Conservation (phyloP, 306 rosid genomes). For the Geum urbanum region DNA sequence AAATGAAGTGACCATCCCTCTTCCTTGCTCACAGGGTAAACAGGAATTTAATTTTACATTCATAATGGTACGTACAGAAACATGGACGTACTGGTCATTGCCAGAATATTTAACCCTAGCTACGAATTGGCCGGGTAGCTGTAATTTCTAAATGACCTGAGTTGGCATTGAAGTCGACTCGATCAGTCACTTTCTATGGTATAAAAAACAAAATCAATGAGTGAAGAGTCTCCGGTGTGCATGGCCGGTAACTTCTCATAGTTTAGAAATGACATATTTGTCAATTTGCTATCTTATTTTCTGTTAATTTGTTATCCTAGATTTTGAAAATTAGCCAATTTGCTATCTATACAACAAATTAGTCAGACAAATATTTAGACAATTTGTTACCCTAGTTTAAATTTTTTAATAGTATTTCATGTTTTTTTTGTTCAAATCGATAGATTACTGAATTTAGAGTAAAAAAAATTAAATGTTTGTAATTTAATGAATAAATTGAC, state of each 20-base stretch:
- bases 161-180: constrained; percentile 4
- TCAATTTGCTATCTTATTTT: too few relatives aligned
- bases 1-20: neutral
- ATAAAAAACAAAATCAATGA: neutral
- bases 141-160: constrained; percentile 1
- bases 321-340: neutral
- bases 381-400: too few relatives aligned
- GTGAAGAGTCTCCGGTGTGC: neutral
- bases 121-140: neutral
- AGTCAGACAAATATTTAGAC: too few relatives aligned
- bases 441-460: too few relatives aligned
- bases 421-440: too few relatives aligned
- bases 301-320: too few relatives aligned
- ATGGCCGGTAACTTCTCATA: neutral
- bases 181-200: neutral
- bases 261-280: too few relatives aligned
- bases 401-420: too few relatives aligned
- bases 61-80: neutral
- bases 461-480: too few relatives aligned
- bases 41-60: neutral
- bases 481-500: too few relatives aligned
- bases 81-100: neutral
- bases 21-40: neutral
- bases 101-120: neutral
- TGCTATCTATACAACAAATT: too few relatives aligned